Conservation (phyloP, 1,284 basidiomycete species). For the Marasmius fiardii region DNA sequence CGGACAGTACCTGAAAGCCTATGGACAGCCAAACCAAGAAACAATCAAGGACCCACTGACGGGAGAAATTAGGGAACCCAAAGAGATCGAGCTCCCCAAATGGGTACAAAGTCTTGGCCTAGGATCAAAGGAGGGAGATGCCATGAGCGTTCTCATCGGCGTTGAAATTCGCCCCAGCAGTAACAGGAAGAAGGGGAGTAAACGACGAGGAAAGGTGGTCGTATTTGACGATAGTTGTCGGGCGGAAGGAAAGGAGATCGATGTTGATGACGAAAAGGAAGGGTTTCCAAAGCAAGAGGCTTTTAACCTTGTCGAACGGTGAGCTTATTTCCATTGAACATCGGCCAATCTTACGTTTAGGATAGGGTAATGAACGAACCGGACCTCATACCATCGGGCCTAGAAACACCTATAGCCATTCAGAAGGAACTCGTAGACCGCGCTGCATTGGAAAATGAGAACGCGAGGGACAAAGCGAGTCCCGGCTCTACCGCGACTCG, state of each 20-base stretch:
- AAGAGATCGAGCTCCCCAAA: constrained; percentile 48
- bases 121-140: constrained; percentile 64
- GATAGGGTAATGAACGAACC: constrained; percentile 41
- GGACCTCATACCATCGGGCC: constrained; percentile 56
- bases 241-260: constrained; percentile 33
- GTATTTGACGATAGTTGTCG: constrained; percentile 17
- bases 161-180: constrained; percentile 22
- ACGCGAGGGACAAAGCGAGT: neutral
- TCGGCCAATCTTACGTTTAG: neutral
- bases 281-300: neutral
- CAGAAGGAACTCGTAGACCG: constrained; percentile 55
- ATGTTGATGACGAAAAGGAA: constrained; percentile 73
- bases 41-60: constrained; percentile 78
- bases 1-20: constrained; percentile 32
- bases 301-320: constrained; percentile 7
- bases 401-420: constrained; percentile 62
- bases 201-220: constrained; percentile 9
- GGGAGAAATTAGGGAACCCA: constrained; percentile 60
- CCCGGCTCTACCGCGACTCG: constrained; percentile 15
- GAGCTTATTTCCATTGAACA: constrained; percentile 3
- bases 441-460: constrained; percentile 15
- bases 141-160: constrained; percentile 15
- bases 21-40: constrained; percentile 60
- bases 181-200: constrained; percentile 11
- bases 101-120: constrained; percentile 73